A percentile compares a stretch with the other conserved stretches of the same genome.
phyloP scores from a whole-genome alignment of 345 rosid species.

The Erodium maritimum region DNA sequence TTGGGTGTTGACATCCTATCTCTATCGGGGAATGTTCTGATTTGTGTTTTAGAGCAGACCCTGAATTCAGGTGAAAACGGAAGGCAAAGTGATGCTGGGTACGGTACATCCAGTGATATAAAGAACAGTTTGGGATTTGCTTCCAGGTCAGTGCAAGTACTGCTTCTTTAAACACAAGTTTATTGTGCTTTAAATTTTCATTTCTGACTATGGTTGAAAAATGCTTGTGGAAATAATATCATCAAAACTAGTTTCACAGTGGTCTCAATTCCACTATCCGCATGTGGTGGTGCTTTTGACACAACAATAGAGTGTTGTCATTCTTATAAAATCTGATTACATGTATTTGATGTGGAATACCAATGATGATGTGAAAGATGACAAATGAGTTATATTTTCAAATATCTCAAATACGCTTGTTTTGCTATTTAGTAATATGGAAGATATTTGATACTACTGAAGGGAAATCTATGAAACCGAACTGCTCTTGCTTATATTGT shows the following conservation, averaged over 20 bases:
- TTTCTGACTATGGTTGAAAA: too few relatives aligned
- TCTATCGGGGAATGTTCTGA: slow-evolving; percentile 23
- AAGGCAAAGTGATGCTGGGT: neutral
- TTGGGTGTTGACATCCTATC: slow-evolving; percentile 12
- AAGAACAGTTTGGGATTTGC: slow-evolving; percentile 16
- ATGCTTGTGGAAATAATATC: too few relatives aligned
- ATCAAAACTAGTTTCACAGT: too few relatives aligned
- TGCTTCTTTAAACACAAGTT: slow-evolving; percentile 1
- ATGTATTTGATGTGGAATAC: too few relatives aligned
- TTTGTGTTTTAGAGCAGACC: slow-evolving; percentile 21
- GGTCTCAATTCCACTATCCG: neutral
- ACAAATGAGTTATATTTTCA: neutral
- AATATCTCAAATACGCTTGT: too few relatives aligned
- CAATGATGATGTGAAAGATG: neutral
- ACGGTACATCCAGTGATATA: slow-evolving; percentile 3
- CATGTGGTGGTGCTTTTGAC: neutral
- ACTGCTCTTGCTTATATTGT: slow-evolving; percentile 6
- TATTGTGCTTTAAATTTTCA: too few relatives aligned
- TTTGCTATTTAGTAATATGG: too few relatives aligned
- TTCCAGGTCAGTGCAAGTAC: slow-evolving; percentile 25
- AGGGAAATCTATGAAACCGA: neutral
- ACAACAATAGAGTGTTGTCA: neutral
- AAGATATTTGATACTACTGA: too few relatives aligned
- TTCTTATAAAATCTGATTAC: too few relatives aligned
- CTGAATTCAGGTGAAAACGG: slow-evolving; percentile 13